These are phyloP conservation scores for Westerdykella sp. DNA, from an alignment of 2,329 filamentous ascomycete genomes.

Conservation along the genomic window DNA sequence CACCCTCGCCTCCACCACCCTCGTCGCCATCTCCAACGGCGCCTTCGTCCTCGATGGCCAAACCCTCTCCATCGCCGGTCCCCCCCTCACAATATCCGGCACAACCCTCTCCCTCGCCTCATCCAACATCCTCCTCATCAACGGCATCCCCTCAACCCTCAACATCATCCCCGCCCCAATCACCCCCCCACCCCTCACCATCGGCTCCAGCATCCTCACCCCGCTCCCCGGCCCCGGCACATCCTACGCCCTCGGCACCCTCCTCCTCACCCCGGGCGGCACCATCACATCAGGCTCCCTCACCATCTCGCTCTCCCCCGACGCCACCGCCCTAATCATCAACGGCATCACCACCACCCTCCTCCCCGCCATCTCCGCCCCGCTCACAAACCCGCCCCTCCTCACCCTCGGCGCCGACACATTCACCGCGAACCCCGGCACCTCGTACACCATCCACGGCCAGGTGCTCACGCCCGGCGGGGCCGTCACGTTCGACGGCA, in stretches of 20 bases:
- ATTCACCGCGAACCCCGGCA: slow-evolving; percentile 22
- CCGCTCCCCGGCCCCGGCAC: slow-evolving; percentile 28
- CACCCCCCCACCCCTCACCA: slow-evolving; percentile 25
- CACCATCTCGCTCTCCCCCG: slow-evolving; percentile 26
- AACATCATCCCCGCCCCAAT: slow-evolving; percentile 16
- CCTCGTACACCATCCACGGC: slow-evolving; percentile 34
- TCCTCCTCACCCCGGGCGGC: slow-evolving; percentile 37
- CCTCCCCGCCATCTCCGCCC: slow-evolving; percentile 13
- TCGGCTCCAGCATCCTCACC: slow-evolving; percentile 23
- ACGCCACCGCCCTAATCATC: slow-evolving; percentile 24
- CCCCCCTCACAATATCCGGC: slow-evolving; percentile 28
- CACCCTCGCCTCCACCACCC: slow-evolving; percentile 14
- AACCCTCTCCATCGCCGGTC: slow-evolving; percentile 33
- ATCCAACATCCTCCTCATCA: slow-evolving; percentile 26
- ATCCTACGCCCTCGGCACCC: slow-evolving; percentile 33
- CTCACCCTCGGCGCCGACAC: slow-evolving; percentile 29
- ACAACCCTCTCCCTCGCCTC: slow-evolving; percentile 29
- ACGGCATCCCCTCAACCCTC: slow-evolving; percentile 33
- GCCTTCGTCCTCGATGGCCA: slow-evolving; percentile 26
- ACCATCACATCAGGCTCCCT: slow-evolving; percentile 21
- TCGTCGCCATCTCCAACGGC: slow-evolving; percentile 15
- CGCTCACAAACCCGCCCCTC: slow-evolving; percentile 22
- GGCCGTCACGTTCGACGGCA: slow-evolving; percentile 13
- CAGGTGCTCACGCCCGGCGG: slow-evolving; percentile 26
- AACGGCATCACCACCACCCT: slow-evolving; percentile 30